Percentiles rank a stretch among this genome's conserved stretches.
Conservation (phyloP, 495 filamentous ascomycete species). For the Neurospora africana region DNA sequence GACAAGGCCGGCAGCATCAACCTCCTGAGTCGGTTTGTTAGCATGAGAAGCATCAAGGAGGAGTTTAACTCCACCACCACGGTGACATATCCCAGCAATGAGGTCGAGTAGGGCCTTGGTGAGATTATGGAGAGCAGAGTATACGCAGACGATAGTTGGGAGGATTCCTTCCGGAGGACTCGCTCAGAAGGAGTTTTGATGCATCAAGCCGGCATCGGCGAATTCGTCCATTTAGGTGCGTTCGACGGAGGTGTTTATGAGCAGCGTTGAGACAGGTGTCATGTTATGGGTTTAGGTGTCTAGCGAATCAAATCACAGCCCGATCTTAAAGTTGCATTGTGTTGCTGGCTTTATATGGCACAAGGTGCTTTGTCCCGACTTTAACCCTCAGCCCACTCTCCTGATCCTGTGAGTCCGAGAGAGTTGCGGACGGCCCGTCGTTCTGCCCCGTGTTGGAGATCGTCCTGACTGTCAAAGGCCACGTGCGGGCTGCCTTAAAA, state of each 20-base stretch:
- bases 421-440: background rate
- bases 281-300: background rate
- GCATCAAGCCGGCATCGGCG: background rate
- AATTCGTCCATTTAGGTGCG: background rate
- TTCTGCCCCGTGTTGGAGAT: background rate
- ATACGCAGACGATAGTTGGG: background rate
- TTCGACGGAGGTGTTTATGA: background rate
- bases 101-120: conserved; percentile 15
- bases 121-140: background rate
- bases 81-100: conserved; percentile 77
- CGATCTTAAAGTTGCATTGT: background rate
- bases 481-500: background rate
- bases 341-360: background rate
- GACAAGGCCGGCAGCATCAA: conserved; percentile 81
- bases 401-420: background rate
- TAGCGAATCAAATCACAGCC: background rate
- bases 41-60: conserved; percentile 80
- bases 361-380: background rate
- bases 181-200: background rate
- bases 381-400: background rate
- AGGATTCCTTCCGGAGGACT: background rate
- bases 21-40: conserved; percentile 69
- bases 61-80: conserved; percentile 60
- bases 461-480: background rate
- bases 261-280: background rate